Evolutionary conservation across 371 early-diverging fungal genomes (phyloP).

Genomic region (Apophysomyces variabilis): DNA sequence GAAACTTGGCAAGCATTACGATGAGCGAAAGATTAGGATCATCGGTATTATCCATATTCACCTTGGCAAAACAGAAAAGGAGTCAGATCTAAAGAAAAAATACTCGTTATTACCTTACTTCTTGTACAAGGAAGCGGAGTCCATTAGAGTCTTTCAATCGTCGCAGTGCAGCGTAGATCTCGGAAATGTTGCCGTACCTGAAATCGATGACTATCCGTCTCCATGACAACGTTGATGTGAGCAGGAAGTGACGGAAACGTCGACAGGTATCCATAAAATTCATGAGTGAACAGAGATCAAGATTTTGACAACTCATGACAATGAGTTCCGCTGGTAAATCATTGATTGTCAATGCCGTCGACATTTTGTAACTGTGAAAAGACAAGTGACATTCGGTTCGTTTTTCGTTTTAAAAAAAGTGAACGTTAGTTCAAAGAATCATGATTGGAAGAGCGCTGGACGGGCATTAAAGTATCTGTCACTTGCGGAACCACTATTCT

Average conservation of each 20-base stretch:
- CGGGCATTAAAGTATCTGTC: no score
- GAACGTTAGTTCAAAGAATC: no score
- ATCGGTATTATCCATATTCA: constrained; percentile 47
- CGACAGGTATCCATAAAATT: constrained; percentile 46
- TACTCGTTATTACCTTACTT: constrained; percentile 25
- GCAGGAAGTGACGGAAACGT: constrained; percentile 33
- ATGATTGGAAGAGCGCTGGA: no score
- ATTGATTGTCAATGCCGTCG: background rate
- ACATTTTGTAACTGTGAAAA: background rate
- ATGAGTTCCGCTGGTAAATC: background rate
- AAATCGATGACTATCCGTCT: constrained; percentile 38
- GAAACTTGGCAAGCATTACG: constrained; percentile 54
- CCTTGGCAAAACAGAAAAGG: constrained; percentile 19
- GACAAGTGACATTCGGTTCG: no score
- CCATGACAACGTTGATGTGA: constrained; percentile 40
- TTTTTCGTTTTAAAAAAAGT: no score
- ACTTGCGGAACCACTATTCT: no score
- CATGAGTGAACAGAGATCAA: constrained; percentile 43
- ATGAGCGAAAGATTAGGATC: constrained; percentile 45
- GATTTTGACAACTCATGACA: constrained; percentile 2
- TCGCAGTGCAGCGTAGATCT: constrained; percentile 46
- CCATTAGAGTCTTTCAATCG: constrained; percentile 43
- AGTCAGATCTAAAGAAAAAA: background rate
- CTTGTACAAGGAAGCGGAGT: constrained; percentile 29
- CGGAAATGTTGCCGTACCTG: constrained; percentile 24